Conservation (phyloP, 352 stramenopile species). For the Phytopythium ostracodes region DNA sequence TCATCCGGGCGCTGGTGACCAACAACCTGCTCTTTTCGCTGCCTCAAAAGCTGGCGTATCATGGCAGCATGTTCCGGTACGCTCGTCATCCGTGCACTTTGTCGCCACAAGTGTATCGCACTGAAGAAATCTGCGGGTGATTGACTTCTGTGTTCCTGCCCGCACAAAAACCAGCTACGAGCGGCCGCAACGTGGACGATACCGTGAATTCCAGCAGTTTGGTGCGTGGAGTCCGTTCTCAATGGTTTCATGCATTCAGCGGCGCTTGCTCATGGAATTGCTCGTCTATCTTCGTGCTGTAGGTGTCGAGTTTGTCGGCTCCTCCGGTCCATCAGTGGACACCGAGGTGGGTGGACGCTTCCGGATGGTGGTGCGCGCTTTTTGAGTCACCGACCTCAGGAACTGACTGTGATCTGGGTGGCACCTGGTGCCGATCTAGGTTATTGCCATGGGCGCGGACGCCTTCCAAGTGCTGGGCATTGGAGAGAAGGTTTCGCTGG, state of each 20-base stretch:
- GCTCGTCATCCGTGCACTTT: too few relatives aligned
- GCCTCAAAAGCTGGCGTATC: conserved; percentile 82
- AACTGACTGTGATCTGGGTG: background rate
- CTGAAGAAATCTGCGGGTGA: background rate
- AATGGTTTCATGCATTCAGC: background rate
- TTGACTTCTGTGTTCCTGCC: background rate
- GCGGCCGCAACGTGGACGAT: conserved; percentile 79
- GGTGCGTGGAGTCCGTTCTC: conserved; percentile 21
- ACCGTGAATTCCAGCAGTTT: conserved; percentile 88
- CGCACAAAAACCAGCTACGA: conserved; percentile 62
- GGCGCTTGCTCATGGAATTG: background rate
- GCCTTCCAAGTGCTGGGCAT: conserved; percentile 54
- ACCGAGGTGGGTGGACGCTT: conserved; percentile 40
- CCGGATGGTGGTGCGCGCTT: background rate
- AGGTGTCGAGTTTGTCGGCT: conserved; percentile 84
- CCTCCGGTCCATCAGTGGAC: conserved; percentile 68
- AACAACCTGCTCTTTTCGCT: conserved; percentile 72
- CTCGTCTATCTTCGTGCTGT: background rate
- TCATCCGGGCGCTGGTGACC: conserved; percentile 74
- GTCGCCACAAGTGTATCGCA: background rate
- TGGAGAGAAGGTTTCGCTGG: conserved; percentile 49
- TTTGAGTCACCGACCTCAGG: background rate
- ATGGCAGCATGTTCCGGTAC: conserved; percentile 87
- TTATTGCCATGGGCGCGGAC: conserved; percentile 77
- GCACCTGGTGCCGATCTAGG: conserved; percentile 19